These are phyloP conservation scores for Penicillium mononematosum DNA, from an alignment of 495 filamentous ascomycete genomes.

Conservation along the genomic window DNA sequence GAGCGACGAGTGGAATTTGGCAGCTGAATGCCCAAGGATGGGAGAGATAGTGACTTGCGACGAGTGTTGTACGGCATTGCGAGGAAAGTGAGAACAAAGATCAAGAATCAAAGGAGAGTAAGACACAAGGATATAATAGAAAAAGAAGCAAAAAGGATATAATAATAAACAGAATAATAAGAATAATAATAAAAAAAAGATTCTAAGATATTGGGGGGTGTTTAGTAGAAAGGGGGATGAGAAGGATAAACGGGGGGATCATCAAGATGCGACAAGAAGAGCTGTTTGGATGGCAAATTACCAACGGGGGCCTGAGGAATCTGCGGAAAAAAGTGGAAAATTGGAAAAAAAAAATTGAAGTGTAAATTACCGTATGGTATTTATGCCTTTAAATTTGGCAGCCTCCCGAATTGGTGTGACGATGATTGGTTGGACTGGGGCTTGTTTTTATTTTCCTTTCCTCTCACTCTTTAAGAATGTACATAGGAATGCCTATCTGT, in stretches of 20 bases:
- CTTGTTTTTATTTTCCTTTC: conserved; percentile 11
- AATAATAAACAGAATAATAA: conserved; percentile 25
- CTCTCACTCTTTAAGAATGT: conserved; percentile 6
- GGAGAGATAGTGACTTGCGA: conserved; percentile 92
- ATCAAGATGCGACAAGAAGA: conserved; percentile 26
- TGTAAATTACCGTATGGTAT: conserved; percentile 9
- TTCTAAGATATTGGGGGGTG: conserved; percentile 15
- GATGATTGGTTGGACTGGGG: conserved; percentile 16
- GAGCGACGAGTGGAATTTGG: conserved; percentile 74
- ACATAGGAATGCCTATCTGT: neutral
- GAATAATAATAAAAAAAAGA: conserved; percentile 26
- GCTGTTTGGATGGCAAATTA: conserved; percentile 20
- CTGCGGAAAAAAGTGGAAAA: conserved; percentile 8
- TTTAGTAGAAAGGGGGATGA: conserved; percentile 16
- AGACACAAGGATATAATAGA: conserved; percentile 30
- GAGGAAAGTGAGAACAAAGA: conserved; percentile 6
- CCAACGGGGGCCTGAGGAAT: conserved; percentile 30
- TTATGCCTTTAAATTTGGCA: neutral
- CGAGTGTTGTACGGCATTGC: conserved; percentile 97
- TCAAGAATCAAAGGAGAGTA: conserved; percentile 18
- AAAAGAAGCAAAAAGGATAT: conserved; percentile 23
- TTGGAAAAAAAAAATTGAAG: neutral
- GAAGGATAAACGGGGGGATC: conserved; percentile 13
- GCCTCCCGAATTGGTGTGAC: neutral
- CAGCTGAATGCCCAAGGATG: conserved; percentile 88